Conservation (phyloP, 176 grass and related monocot species). For the Musa schizocarpa region DNA sequence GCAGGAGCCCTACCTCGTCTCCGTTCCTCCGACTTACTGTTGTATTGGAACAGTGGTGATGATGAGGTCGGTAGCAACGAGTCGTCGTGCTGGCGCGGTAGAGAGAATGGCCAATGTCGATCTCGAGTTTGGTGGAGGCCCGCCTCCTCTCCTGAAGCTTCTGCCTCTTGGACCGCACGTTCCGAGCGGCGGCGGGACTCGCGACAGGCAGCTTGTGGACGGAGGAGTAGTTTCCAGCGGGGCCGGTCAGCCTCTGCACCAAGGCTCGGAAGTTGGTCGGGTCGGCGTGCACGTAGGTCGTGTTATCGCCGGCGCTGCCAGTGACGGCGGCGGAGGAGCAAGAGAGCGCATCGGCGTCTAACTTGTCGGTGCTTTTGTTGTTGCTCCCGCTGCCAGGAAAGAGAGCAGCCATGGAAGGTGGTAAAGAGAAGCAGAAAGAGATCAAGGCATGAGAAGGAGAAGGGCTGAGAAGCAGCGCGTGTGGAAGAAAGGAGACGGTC, state of each 20-base stretch:
- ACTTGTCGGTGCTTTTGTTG: no score
- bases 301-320: conserved; percentile 17
- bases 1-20: neutral
- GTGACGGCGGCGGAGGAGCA: neutral
- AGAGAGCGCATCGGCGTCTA: no score
- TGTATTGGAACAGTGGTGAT: neutral
- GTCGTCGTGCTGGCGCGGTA: no score
- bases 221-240: neutral
- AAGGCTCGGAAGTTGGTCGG: conserved; percentile 53
- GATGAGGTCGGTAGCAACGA: neutral
- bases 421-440: no score
- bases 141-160: conserved; percentile 70
- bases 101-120: conserved; percentile 33
- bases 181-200: neutral
- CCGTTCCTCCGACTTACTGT: no score
- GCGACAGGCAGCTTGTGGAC: neutral
- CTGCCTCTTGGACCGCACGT: conserved; percentile 26
- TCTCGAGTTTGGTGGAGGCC: conserved; percentile 48
- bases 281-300: conserved; percentile 60
- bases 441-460: no score
- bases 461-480: no score
- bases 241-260: conserved; percentile 68
- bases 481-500: no score
- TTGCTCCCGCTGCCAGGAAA: no score
- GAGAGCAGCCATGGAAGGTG: no score